These are phyloP conservation scores for Epichloe aotearoae DNA, from an alignment of 2,329 filamentous ascomycete species.

Conservation along the genomic window DNA sequence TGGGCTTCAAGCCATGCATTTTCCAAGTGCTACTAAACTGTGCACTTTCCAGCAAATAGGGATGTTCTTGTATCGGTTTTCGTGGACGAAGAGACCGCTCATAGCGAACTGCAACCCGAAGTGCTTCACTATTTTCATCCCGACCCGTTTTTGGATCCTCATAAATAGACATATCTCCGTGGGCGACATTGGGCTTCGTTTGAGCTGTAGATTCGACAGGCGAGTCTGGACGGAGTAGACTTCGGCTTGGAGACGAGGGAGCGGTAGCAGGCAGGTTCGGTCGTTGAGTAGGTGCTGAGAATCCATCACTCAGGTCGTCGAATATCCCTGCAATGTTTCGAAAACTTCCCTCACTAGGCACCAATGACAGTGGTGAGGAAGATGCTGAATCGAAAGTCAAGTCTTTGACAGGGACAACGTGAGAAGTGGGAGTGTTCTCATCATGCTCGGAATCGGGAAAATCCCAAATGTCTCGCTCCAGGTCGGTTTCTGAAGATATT, in stretches of 20 bases:
- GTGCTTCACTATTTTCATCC: conserved; percentile 8
- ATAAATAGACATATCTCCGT: not conserved
- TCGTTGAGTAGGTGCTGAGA: not conserved
- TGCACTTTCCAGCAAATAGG: conserved; percentile 42
- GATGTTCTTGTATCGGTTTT: conserved; percentile 48
- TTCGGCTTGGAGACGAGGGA: not conserved
- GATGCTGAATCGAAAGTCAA: conserved; percentile 5
- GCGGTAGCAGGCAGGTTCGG: not conserved
- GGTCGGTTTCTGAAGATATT: not conserved
- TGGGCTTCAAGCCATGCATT: conserved; percentile 39
- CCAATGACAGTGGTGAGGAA: conserved; percentile 24
- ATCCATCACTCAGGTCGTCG: not conserved
- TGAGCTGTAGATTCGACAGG: not conserved
- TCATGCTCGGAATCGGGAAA: conserved; percentile 21
- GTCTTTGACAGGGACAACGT: conserved; percentile 1
- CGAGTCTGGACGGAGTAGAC: too few relatives aligned
- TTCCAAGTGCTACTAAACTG: conserved; percentile 40
- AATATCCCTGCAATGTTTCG: not conserved
- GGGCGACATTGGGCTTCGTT: not conserved
- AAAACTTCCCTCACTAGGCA: conserved; percentile 16
- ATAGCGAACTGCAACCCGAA: conserved; percentile 19
- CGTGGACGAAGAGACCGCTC: conserved; percentile 42
- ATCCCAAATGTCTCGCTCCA: conserved; percentile 20
- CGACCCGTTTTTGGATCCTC: not conserved
- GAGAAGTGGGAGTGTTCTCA: not conserved